Percentiles rank a stretch among this genome's conserved stretches.
phyloP scores from a whole-genome alignment of 2,329 filamentous ascomycete species.

The Trichoderma sp. region DNA sequence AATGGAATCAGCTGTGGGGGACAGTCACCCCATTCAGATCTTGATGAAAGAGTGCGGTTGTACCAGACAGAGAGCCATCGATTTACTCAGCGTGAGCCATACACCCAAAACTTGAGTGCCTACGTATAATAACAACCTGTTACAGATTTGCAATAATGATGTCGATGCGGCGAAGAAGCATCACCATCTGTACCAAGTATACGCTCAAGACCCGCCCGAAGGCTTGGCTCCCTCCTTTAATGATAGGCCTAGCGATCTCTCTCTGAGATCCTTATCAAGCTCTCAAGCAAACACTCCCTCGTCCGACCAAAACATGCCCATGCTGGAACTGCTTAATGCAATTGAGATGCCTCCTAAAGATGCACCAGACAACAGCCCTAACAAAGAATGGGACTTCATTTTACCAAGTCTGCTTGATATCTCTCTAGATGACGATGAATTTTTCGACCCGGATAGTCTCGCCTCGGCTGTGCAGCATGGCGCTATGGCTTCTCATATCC shows the following conservation, averaged over 20 bases:
- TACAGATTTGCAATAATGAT: conserved; percentile 15
- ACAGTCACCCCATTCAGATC: neutral
- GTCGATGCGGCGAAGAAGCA: conserved; percentile 1
- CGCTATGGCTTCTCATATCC: neutral
- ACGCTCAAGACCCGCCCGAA: neutral
- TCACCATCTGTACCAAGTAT: neutral
- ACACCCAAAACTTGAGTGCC: neutral
- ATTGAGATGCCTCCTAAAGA: neutral
- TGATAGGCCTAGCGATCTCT: too few relatives aligned
- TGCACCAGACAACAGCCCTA: neutral
- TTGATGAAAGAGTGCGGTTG: conserved; percentile 12
- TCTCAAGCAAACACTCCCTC: neutral
- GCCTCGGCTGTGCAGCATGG: conserved; percentile 18
- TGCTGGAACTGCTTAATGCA: neutral
- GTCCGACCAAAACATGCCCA: neutral
- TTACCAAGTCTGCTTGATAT: neutral
- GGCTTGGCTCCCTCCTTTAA: neutral
- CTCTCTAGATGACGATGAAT: neutral
- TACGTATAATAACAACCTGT: neutral
- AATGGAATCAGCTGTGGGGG: neutral
- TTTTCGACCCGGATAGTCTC: neutral
- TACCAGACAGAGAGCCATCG: conserved; percentile 7
- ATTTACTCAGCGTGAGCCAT: neutral
- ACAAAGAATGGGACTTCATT: conserved; percentile 13
- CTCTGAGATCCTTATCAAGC: neutral